Base-by-base conservation (phyloP, 2,329 filamentous ascomycete species). In the Rutstroemia sp. region DNA sequence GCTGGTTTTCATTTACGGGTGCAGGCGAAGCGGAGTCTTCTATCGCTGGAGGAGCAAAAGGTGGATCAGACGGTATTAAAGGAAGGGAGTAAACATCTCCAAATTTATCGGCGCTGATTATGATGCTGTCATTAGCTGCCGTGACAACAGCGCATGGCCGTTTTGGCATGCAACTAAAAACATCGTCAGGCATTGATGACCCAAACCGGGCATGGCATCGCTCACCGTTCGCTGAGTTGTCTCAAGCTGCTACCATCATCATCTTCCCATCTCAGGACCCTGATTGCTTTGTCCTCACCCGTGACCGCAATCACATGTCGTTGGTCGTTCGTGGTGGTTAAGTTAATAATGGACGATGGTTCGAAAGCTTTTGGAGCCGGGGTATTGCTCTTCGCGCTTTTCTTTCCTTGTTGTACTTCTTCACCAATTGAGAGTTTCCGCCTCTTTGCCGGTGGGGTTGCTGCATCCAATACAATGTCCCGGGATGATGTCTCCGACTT, bases 1-100 rank as follows among this genome's bases (percentile, higher is more conserved):
- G 58, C 56, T 62, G 38, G 19, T 56, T 46, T 50, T 60, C 58
- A 54, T 34, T 45, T 58, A 17, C 19, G 12, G 42, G 19, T 21
- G 42, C n/a, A 6, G 19, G 10, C 8, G 42, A 21, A 14, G 19
- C 34, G 60, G 57, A 14, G 58, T 60, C 48, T 58, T 48, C 54
- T 62, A 58, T 9, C 56, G 50, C 25, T 48, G 50, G n/a, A 17
- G 58, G 30, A 12, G 50, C 25, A 47, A 51, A 16, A 21, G 58
- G 27, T 23, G 16, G 52, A 54, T 12, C 67, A 16, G 46, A 42
- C 12, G 37, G 67, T 46, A 90, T 70, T 3, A 97, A 76, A 14
- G 94, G 92, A 7, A 99, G 73, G 10, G 88, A 82, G 73, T 96
- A 97, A 59, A 96, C 92, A 70, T 99, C 94, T 62, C 94, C 94